Conservation (phyloP, 805 yeast species). For the Kodamaea sagamina region DNA sequence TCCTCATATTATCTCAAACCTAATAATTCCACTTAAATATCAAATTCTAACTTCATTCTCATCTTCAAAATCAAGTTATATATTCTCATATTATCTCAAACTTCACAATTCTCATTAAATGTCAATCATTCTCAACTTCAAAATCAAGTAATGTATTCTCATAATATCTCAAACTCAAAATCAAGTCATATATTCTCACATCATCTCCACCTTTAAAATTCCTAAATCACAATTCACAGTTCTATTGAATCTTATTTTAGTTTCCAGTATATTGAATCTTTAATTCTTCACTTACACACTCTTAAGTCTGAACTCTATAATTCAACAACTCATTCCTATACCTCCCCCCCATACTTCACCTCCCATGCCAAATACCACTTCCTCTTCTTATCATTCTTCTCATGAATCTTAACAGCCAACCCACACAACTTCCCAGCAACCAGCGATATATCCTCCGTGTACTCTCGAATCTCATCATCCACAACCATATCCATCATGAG, state of each 20-base stretch:
- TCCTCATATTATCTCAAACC: too few relatives aligned
- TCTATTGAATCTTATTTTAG: neutral
- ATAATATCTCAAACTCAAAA: too few relatives aligned
- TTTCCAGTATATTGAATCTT: constrained; percentile 11
- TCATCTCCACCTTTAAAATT: too few relatives aligned
- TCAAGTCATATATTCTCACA: too few relatives aligned
- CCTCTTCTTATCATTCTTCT: constrained; percentile 51
- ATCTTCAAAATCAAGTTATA: too few relatives aligned
- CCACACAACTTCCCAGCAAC: constrained; percentile 34
- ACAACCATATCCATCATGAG: constrained; percentile 51
- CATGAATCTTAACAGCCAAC: constrained; percentile 49
- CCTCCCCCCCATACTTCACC: constrained; percentile 35
- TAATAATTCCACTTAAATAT: too few relatives aligned
- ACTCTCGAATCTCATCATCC: constrained; percentile 34
- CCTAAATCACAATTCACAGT: neutral
- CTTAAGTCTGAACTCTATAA: too few relatives aligned
- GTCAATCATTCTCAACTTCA: too few relatives aligned
- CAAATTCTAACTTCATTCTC: too few relatives aligned
- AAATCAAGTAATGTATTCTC: too few relatives aligned
- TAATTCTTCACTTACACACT: constrained; percentile 1
- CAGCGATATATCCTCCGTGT: constrained; percentile 26
- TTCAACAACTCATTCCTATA: neutral
- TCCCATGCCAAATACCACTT: constrained; percentile 62
- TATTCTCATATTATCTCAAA: too few relatives aligned
- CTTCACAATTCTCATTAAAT: too few relatives aligned